phyloP scores from a whole-genome alignment of 2,329 filamentous ascomycete genomes.

The Clonostachys rhizophaga region DNA sequence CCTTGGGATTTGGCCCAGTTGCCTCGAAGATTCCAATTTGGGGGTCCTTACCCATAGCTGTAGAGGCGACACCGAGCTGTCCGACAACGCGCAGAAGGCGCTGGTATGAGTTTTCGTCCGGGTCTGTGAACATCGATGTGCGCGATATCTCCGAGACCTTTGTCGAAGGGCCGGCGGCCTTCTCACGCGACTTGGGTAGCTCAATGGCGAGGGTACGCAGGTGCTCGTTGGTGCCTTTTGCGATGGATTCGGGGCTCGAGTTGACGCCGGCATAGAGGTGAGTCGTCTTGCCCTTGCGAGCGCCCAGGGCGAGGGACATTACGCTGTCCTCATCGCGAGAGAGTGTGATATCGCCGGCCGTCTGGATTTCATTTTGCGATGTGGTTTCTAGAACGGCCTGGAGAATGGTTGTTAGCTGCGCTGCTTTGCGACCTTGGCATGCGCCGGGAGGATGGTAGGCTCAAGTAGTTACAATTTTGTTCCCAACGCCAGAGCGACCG shows the following conservation, averaged over 20 bases:
- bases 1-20: conserved; percentile 35
- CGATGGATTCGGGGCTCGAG: conserved; percentile 66
- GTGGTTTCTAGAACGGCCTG: conserved; percentile 71
- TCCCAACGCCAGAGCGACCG: conserved; percentile 74
- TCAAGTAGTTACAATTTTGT: conserved; percentile 67
- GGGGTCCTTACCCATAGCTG: conserved; percentile 68
- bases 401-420: conserved; percentile 2
- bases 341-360: conserved; percentile 70
- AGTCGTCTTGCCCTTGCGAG: conserved; percentile 48
- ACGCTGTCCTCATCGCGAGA: conserved; percentile 86
- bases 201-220: conserved; percentile 70
- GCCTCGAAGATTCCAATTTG: conserved; percentile 78
- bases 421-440: conserved; percentile 1
- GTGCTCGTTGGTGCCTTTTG: conserved; percentile 77
- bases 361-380: conserved; percentile 55
- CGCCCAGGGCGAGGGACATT: conserved; percentile 71
- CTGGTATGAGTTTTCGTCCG: conserved; percentile 51
- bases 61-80: conserved; percentile 73
- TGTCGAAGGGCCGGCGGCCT: conserved; percentile 15
- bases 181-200: conserved; percentile 21
- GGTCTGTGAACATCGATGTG: conserved; percentile 44
- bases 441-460: background rate
- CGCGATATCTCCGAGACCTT: conserved; percentile 48
- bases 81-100: conserved; percentile 52
- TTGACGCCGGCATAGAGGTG: conserved; percentile 74